Conservation (phyloP, 2,329 filamentous ascomycete genomes). For the Cordyceps fumosorosea region DNA sequence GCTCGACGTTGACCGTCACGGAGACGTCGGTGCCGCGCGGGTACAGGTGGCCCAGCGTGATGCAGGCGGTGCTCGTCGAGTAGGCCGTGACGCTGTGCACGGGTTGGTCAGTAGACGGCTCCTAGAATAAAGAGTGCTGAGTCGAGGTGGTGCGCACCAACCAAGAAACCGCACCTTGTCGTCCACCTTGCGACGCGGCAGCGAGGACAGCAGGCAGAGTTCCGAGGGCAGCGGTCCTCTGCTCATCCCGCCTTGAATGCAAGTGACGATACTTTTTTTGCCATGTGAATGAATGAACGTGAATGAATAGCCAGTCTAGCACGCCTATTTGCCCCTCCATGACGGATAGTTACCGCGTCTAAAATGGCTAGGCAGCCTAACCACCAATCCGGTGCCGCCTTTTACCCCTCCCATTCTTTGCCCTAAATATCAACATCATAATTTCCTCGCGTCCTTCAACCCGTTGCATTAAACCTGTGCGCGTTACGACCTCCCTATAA, state of each 20-base stretch:
- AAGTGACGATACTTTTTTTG: neutral
- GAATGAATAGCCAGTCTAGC: neutral
- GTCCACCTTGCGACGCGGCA: slow-evolving; percentile 44
- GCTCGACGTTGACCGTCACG: slow-evolving; percentile 62
- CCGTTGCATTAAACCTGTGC: neutral
- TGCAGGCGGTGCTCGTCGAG: slow-evolving; percentile 46
- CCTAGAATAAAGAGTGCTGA: too few species aligned
- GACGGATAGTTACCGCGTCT: neutral
- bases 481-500: neutral
- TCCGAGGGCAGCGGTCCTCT: slow-evolving; percentile 57
- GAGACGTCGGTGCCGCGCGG: slow-evolving; percentile 39
- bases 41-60: slow-evolving; percentile 64
- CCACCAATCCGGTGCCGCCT: neutral
- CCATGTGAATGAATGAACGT: neutral
- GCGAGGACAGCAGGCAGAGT: slow-evolving; percentile 57
- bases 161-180: slow-evolving; percentile 89
- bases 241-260: slow-evolving; percentile 34
- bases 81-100: slow-evolving; percentile 43
- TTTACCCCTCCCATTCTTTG: neutral
- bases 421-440: slow-evolving; percentile 9
- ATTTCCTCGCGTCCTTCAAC: neutral
- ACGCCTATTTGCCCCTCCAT: neutral
- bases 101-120: neutral
- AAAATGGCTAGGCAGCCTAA: too few species aligned
- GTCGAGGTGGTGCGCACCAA: slow-evolving; percentile 55